Base-by-base conservation (phyloP, 2,329 filamentous ascomycete genomes). In the Colletotrichum theobromicola region DNA sequence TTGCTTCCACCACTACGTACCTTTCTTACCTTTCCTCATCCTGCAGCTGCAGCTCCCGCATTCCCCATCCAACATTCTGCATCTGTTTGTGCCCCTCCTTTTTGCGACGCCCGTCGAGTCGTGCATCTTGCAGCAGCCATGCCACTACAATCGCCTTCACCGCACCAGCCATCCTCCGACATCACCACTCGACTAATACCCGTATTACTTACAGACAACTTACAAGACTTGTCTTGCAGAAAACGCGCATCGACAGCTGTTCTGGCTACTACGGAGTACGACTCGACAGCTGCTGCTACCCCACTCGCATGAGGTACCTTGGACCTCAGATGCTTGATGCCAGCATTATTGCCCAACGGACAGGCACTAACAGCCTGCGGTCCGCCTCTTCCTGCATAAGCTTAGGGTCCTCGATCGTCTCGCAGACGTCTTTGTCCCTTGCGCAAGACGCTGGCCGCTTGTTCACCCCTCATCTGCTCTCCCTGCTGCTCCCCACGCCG, bases 351-450 rank as follows among this genome's bases (percentile, higher is more conserved):
- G 37, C 16, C 30, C 57, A 53, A 55, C 62, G 57, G 57, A 63
- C 63, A 50, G 26, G 57, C 68, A 74, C 72, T 67, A 67, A 55
- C 68, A 74, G 35, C 32, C 62, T 63, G 63, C 72, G 62, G 68
- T 67, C 68, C 72, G 68, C 42, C 57, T 74, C 63, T 67, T 72
- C 62, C 68, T 74, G 72, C 72, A 74, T 74, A 72, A 74, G 62
- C 68, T 55, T 67, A 65, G 62, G 68, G 55, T 42, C 32, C 46
- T 63, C 37, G 34, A 70, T 71, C 42, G 61, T 18, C 57, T 62
- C n/a, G 26, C 35, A 37, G 21, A 50, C 61, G 28, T 61, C 68
- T 67, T 66, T 61, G 67, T 61, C 71, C 61, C 67, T 55, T 66
- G 64, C 64, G 55, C 53, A 30, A 21, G 30, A 61, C 30, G 57